These are phyloP conservation scores for Diplocarpon mali DNA, from an alignment of 2,329 filamentous ascomycete species.

Conservation along the genomic window DNA sequence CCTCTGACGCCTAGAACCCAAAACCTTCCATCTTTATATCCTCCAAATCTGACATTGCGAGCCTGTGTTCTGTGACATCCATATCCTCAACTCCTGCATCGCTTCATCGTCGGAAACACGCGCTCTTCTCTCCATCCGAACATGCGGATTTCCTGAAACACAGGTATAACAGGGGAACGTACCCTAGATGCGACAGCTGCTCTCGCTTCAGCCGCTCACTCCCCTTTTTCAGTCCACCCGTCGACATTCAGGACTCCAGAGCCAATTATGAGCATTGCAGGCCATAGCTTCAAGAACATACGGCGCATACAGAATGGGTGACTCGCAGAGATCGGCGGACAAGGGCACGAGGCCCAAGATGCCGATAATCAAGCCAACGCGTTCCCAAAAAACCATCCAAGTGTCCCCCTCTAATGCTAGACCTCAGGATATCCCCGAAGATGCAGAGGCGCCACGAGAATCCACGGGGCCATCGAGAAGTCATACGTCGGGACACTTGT, in stretches of 20 bases:
- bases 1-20: too few relatives aligned
- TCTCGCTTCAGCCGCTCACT: neutral
- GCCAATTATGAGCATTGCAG: conserved; percentile 21
- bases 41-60: too few relatives aligned
- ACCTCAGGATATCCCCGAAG: conserved; percentile 28
- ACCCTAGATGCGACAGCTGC: neutral
- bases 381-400: conserved; percentile 41
- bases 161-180: conserved; percentile 2
- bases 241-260: conserved; percentile 5
- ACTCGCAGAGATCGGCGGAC: conserved; percentile 21
- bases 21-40: too few relatives aligned
- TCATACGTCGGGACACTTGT: conserved; percentile 51
- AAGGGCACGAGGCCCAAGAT: conserved; percentile 27
- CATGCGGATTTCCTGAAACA: too few relatives aligned
- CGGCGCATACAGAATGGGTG: conserved; percentile 26
- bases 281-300: conserved; percentile 13
- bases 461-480: conserved; percentile 36
- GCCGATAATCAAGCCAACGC: conserved; percentile 35
- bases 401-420: conserved; percentile 28
- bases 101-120: too few relatives aligned
- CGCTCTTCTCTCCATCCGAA: too few relatives aligned
- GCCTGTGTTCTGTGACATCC: too few relatives aligned
- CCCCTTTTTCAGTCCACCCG: neutral
- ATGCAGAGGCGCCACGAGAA: conserved; percentile 29
- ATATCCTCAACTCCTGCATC: too few relatives aligned